phyloP scores from a whole-genome alignment of 495 filamentous ascomycete genomes.

The Thozetella sp. region DNA sequence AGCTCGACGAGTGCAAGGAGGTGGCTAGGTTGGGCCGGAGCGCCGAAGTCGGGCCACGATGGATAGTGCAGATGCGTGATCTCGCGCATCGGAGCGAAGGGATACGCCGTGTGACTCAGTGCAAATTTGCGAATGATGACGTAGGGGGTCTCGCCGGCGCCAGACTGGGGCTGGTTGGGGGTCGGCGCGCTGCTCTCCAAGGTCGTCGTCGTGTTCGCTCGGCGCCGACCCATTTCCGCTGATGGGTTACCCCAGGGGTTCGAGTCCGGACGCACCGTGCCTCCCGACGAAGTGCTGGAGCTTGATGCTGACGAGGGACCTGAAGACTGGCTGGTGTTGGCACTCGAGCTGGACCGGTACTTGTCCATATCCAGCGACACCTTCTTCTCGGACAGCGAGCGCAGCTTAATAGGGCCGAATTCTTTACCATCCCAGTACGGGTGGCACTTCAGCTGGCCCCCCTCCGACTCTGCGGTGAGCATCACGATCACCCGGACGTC shows the following conservation, averaged over 20 bases:
- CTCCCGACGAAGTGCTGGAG: constrained; percentile 7
- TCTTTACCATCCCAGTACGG: constrained; percentile 84
- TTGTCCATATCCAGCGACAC: constrained; percentile 72
- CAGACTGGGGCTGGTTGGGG: constrained; percentile 16
- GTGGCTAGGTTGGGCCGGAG: constrained; percentile 85
- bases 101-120: constrained; percentile 72
- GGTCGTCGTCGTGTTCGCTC: constrained; percentile 42
- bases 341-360: constrained; percentile 27
- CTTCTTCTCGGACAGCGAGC: constrained; percentile 75
- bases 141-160: constrained; percentile 60
- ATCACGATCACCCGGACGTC: constrained; percentile 94
- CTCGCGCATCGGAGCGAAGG: constrained; percentile 86
- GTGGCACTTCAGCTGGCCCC: constrained; percentile 93
- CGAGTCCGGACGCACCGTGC: background rate
- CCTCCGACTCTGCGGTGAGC: constrained; percentile 93
- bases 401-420: constrained; percentile 80
- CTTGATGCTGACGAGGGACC: constrained; percentile 23
- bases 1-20: constrained; percentile 86
- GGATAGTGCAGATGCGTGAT: constrained; percentile 95
- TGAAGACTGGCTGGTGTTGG: constrained; percentile 11
- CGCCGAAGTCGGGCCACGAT: constrained; percentile 94
- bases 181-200: constrained; percentile 22
- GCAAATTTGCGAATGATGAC: constrained; percentile 88
- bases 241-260: constrained; percentile 4
- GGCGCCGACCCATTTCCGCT: constrained; percentile 30